Evolutionary conservation across 257 asterid species (phyloP).

Genomic region (Perilla frutescens): DNA sequence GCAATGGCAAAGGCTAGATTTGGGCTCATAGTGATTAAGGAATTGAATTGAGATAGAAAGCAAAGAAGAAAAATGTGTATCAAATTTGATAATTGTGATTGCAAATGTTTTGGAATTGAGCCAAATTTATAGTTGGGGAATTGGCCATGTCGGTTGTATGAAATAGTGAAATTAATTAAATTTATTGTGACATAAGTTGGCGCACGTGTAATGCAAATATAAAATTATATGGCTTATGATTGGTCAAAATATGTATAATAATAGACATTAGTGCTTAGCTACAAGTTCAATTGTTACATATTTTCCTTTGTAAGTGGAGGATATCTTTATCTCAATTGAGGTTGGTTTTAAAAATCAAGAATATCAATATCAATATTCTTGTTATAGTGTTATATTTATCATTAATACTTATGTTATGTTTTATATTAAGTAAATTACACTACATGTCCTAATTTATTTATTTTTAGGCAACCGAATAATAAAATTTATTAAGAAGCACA

Average conservation of each 20-base stretch:
- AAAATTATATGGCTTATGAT: constrained; percentile 10
- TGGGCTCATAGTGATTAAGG: constrained; percentile 36
- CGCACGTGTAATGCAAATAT: constrained; percentile 34
- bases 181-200: constrained; percentile 2
- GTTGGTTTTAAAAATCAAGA: background rate
- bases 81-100: constrained; percentile 15
- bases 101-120: background rate
- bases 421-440: too few species aligned
- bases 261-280: constrained; percentile 15
- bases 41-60: too few species aligned
- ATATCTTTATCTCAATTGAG: background rate
- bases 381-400: background rate
- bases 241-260: constrained; percentile 3
- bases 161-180: too few species aligned
- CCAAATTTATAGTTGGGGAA: constrained; percentile 36
- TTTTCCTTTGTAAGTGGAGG: background rate
- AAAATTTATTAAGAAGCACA: too few species aligned
- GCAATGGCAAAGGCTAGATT: constrained; percentile 31
- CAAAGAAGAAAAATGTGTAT: background rate
- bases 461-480: too few species aligned
- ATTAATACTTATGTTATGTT: too few species aligned
- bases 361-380: background rate
- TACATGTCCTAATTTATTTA: too few species aligned
- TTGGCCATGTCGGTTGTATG: background rate
- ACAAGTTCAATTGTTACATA: background rate